Conservation (phyloP, 2,329 filamentous ascomycete genomes). For the Magnaporthiopsis incrustans region DNA sequence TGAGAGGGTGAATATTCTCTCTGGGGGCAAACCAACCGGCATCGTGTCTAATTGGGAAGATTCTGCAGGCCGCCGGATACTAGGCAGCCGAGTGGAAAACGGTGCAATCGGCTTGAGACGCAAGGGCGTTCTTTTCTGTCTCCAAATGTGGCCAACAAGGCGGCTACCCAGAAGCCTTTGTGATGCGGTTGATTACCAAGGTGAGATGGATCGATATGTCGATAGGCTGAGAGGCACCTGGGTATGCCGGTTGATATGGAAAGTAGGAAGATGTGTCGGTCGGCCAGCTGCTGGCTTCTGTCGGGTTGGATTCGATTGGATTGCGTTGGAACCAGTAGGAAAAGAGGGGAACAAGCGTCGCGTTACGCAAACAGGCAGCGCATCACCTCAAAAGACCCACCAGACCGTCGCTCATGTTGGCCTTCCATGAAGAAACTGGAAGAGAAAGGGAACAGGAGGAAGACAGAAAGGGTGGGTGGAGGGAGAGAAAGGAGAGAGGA, state of each 20-base stretch:
- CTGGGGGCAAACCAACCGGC: constrained; percentile 24
- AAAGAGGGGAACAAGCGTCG: not conserved
- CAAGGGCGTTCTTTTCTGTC: not conserved
- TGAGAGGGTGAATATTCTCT: not conserved
- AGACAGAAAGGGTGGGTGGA: not conserved
- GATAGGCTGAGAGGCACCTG: not conserved
- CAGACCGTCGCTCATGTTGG: not conserved
- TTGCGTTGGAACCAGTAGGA: not conserved
- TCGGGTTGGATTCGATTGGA: not conserved
- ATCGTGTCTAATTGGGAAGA: constrained; percentile 19
- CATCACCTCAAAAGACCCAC: not conserved
- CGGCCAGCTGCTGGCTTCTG: not conserved
- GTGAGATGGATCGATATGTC: not conserved
- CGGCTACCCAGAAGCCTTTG: not conserved
- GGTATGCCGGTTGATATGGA: not conserved
- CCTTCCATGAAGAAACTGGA: not conserved
- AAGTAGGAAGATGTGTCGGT: not conserved
- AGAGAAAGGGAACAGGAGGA: constrained; percentile 1
- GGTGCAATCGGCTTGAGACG: not conserved
- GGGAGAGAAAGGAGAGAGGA: not conserved
- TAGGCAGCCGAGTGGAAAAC: not conserved
- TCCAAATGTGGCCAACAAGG: not conserved
- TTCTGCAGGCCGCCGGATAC: not conserved
- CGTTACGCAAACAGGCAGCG: not conserved
- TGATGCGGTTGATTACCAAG: not conserved